A percentile compares a stretch with the other conserved stretches of the same genome.
Evolutionary conservation across 73 alveolate species (phyloP).

Genomic region (Effrenium voratum): DNA sequence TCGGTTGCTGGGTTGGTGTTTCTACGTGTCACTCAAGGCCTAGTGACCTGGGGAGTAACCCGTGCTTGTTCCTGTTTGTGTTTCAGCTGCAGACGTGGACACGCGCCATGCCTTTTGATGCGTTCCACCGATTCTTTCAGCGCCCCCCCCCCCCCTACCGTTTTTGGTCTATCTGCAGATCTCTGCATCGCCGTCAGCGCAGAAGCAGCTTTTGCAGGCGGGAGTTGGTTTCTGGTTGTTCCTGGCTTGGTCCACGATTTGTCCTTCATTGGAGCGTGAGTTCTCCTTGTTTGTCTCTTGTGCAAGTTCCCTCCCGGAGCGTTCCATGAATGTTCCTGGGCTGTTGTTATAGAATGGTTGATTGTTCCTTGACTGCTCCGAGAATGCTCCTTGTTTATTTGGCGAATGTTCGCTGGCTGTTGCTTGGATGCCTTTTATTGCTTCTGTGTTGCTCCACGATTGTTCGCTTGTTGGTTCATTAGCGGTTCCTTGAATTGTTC

Average conservation of each 20-base stretch:
- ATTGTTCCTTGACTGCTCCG: neutral
- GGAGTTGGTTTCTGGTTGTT: neutral
- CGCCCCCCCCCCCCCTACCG: neutral
- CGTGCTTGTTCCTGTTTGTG: neutral
- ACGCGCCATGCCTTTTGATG: neutral
- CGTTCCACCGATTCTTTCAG: neutral
- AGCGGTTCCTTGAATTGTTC: too few relatives aligned
- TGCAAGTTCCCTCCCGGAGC: neutral
- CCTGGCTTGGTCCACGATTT: too few relatives aligned
- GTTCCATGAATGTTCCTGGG: neutral
- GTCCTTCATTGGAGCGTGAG: too few relatives aligned
- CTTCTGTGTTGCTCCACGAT: too few relatives aligned
- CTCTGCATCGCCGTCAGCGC: neutral
- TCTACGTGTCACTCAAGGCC: neutral
- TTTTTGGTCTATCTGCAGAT: neutral
- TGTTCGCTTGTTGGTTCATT: too few relatives aligned
- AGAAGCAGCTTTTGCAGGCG: neutral
- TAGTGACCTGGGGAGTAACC: neutral
- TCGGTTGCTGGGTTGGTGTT: neutral
- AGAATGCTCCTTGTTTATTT: neutral
- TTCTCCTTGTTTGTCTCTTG: neutral
- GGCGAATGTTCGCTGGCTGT: neutral
- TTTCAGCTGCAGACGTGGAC: neutral
- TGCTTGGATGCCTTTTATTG: too few relatives aligned
- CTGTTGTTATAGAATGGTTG: neutral